Percentiles rank a stretch among this genome's conserved stretches.
These are phyloP conservation scores for Tritrichomonas foetus DNA, from an alignment of 208 protist genomes.

Conservation along the genomic window DNA sequence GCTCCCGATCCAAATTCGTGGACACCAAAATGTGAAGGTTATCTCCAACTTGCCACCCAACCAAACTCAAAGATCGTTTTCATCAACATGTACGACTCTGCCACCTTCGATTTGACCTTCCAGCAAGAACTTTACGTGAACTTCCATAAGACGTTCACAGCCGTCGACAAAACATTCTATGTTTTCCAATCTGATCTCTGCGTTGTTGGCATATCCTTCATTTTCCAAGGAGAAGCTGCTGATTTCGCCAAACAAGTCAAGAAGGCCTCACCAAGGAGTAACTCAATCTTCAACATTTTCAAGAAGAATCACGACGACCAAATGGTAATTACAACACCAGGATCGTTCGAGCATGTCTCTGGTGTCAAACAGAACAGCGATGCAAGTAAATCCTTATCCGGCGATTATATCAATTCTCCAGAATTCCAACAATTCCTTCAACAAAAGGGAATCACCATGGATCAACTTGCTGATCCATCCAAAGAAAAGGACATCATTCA, in stretches of 20 bases:
- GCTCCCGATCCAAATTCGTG: neutral
- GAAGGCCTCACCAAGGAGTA: neutral
- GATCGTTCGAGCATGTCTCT: neutral
- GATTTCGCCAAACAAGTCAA: neutral
- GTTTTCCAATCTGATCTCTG: neutral
- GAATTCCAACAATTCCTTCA: neutral
- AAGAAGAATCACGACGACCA: neutral
- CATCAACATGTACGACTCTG: neutral
- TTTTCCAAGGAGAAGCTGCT: neutral
- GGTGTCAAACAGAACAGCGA: neutral
- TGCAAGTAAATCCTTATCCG: neutral
- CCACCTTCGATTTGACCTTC: neutral
- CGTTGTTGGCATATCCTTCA: neutral
- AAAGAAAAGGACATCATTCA: neutral
- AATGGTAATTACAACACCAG: neutral
- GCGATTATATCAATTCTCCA: neutral
- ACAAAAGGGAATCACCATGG: neutral
- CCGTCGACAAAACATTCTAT: neutral
- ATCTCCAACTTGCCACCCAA: neutral
- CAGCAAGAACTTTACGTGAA: neutral
- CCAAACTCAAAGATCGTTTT: neutral
- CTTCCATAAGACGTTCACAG: neutral
- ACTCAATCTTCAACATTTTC: neutral
- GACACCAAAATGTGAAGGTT: neutral
- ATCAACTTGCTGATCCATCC: neutral